Evolutionary conservation across 2,329 filamentous ascomycete genomes (phyloP), one percentile per base, ranked within the genome.

Genomic region (Endocalyx cinctus): DNA sequence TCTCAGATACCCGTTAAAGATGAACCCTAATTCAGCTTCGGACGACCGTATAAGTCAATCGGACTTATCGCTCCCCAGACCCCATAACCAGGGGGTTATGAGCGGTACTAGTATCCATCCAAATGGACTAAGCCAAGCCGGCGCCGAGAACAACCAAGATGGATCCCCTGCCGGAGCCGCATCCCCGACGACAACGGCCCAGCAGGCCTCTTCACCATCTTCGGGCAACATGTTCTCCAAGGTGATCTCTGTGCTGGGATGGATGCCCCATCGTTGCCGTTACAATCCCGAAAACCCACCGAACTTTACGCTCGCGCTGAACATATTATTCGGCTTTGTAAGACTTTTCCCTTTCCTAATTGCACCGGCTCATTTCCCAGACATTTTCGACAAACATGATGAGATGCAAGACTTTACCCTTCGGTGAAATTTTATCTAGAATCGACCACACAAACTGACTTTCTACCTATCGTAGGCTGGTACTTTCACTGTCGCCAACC

Each of bases 281-380:
- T 89, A 81, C 63, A 70, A 87, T 45, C 70, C 78, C 0, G 56
- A 74, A 1, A 69, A 74, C 34, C 84, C 84, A 6, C 82, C 82
- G 0, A 65, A 70, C 19, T 87, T 90, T 57, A 82, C 75, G 2
- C 62, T 86, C 46, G 63, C 66, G 3, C 64, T 86, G 52, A 89
- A 89, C 48, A 54, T 87, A 3, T 59, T 89, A 1, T 87, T 87
- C 41, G 80, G 72, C 1, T 71, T 83, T 48, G 82, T 72, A 45
- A 43, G 60, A 47, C 12, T 30, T 10, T 5, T 11, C 12, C 14
- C 14, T 12, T 3, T 3, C 2, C 14, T 27, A 11, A 17, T 16
- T n/a, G 14, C 11, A 13, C 11, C n/a, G 4, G 17, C 6, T 31
- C 5, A n/a, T 14, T 7, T 19, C 20, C n/a, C 20, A 23, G 20